These are phyloP conservation scores for Puccinia coronata DNA, from an alignment of 1,284 basidiomycete species.

Conservation along the genomic window DNA sequence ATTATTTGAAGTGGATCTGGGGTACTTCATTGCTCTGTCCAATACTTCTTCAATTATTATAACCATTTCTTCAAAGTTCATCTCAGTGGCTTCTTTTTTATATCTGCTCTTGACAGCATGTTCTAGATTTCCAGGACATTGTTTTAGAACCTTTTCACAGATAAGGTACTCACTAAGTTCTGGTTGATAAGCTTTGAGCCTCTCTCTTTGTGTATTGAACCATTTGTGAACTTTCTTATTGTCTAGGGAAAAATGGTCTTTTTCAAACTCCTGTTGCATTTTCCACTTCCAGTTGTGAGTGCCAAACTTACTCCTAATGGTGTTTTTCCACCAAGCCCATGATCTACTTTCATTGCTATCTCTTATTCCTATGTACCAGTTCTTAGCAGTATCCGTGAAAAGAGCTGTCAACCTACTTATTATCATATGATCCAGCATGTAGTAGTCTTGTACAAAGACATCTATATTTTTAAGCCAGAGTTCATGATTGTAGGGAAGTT, in stretches of 20 bases:
- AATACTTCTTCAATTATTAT: background rate
- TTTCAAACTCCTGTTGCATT: background rate
- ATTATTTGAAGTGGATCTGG: background rate
- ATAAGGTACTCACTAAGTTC: background rate
- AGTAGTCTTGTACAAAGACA: background rate
- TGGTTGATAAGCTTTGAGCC: background rate
- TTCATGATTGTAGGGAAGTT: conserved; percentile 1
- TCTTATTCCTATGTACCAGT: background rate
- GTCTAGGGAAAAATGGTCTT: background rate
- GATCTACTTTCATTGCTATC: background rate
- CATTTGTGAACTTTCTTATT: background rate
- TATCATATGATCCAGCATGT: background rate
- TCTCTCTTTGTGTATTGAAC: background rate
- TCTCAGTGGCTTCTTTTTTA: background rate
- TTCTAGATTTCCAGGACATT: background rate
- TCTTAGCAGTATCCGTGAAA: background rate
- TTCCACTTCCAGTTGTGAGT: background rate
- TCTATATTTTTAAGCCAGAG: background rate
- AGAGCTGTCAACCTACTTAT: background rate
- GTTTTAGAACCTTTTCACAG: background rate
- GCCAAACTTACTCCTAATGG: background rate
- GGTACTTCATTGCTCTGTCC: background rate
- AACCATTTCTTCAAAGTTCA: conserved; percentile 2
- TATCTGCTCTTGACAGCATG: conserved; percentile 3
- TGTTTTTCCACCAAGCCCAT: background rate